Base-by-base conservation (phyloP, 2,329 filamentous ascomycete genomes). In the Fusarium fracticaudum region DNA sequence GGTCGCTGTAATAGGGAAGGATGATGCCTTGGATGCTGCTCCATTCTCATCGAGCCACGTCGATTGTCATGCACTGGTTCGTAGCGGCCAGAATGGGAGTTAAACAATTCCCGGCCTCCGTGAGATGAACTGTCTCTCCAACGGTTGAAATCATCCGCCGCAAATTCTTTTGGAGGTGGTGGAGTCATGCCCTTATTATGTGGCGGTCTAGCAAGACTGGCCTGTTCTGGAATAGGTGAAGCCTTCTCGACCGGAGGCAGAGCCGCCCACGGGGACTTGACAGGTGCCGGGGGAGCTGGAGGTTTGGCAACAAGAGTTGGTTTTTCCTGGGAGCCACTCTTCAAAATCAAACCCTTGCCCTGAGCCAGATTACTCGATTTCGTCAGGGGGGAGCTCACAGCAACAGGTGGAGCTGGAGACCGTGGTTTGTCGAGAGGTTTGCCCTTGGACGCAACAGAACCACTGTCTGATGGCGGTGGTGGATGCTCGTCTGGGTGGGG, bases 81-180 rank as follows among this genome's bases (percentile, higher is more conserved):
- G 77, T 98, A 97, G 58, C 94, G 92, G 24, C 96, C 96, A 61
- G 94, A 98, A 63, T 97, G 93, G n/a, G 96, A 97, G 81, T 98
- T 98, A 84, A 91, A 98, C 1, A 98, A 86, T 81, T 98, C 95
- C 64, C 93, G 88, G 71, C 90, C 91, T 17, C 88, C 86, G 64
- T 89, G 86, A 2, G 86, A 80, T 41, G 87, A 86, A 10, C 91
- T 89, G 71, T 98, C 94, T 78, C 93, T 89, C 92, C 94, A 97
- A 71, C 96, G 90, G 80, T 92, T 97, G 79, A 98, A 98, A 75
- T 98, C 96, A 81, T 98, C 96, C 0, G 95, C 93, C 11, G 95
- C 94, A 72, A 98, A 97, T 80, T 98, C 95, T 79, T 94, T 94
- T 20, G 61, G 65, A 1, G 79, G 86, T 24, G 86, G 87, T 58